Conservation (phyloP, 2,329 filamentous ascomycete genomes). For the Myrmaecium sp. region DNA sequence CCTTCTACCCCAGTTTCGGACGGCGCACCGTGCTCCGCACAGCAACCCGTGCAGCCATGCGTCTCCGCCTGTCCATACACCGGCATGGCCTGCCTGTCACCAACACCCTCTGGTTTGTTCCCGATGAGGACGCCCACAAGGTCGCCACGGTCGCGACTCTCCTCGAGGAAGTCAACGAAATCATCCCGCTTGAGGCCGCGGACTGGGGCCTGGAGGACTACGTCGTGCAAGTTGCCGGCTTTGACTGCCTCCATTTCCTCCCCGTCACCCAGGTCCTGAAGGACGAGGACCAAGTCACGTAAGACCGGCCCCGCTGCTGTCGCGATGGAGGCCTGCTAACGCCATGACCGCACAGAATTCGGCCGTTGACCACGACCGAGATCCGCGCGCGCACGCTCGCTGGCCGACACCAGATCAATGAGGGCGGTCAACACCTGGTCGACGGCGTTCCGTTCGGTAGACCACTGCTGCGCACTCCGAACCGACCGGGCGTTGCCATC, state of each 20-base stretch:
- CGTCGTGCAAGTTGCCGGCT: slow-evolving; percentile 58
- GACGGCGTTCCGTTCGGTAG: slow-evolving; percentile 77
- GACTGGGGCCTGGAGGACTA: slow-evolving; percentile 88
- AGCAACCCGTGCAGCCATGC: slow-evolving; percentile 16
- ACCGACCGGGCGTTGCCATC: slow-evolving; percentile 51
- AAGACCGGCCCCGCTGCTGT: slow-evolving; percentile 18
- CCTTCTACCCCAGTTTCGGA: too few relatives aligned
- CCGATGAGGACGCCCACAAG: slow-evolving; percentile 14
- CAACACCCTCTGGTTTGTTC: slow-evolving; percentile 21
- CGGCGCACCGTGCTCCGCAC: too few relatives aligned
- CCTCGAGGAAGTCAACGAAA: slow-evolving; percentile 60
- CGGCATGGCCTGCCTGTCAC: slow-evolving; percentile 18
- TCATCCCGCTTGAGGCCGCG: slow-evolving; percentile 62
- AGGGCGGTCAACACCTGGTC: slow-evolving; percentile 62
- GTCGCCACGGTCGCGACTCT: slow-evolving; percentile 53
- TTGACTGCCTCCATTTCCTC: slow-evolving; percentile 80
- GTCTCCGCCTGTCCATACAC: slow-evolving; percentile 19
- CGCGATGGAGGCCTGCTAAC: slow-evolving; percentile 3
- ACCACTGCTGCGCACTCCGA: slow-evolving; percentile 43
- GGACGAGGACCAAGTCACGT: slow-evolving; percentile 73
- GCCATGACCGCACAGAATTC: slow-evolving; percentile 40
- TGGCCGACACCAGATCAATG: slow-evolving; percentile 66
- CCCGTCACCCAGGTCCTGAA: slow-evolving; percentile 52
- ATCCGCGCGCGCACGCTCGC: slow-evolving; percentile 53
- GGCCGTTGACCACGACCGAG: slow-evolving; percentile 60